Conservation (phyloP, 805 yeast genomes). For the Candida broadrunensis region DNA sequence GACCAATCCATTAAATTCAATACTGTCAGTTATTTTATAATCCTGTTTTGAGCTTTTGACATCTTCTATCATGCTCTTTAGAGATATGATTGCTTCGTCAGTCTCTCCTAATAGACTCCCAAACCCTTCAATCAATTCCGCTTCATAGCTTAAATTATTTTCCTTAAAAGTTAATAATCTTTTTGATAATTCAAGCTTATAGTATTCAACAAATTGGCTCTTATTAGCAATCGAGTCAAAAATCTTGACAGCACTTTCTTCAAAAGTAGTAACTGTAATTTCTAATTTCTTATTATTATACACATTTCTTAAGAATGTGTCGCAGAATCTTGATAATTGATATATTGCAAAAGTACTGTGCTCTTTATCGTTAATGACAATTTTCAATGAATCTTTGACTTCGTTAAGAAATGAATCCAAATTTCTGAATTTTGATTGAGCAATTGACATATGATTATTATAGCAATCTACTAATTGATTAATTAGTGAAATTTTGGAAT, state of each 20-base stretch:
- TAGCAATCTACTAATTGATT: constrained; percentile 11
- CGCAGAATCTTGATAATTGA: constrained; percentile 31
- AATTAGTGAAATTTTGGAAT: not conserved
- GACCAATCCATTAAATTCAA: constrained; percentile 29
- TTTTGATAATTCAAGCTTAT: constrained; percentile 34
- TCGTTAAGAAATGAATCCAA: constrained; percentile 23
- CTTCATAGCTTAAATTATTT: constrained; percentile 16
- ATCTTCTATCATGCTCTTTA: constrained; percentile 35
- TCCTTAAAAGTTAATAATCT: constrained; percentile 28
- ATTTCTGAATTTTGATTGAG: constrained; percentile 8
- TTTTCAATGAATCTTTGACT: constrained; percentile 24
- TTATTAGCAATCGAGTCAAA: constrained; percentile 35
- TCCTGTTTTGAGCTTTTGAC: constrained; percentile 15
- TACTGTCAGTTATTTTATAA: constrained; percentile 7
- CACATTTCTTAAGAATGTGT: constrained; percentile 19
- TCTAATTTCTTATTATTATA: constrained; percentile 8
- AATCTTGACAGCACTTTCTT: constrained; percentile 17
- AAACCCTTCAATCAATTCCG: constrained; percentile 20
- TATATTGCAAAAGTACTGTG: constrained; percentile 13
- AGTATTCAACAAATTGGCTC: constrained; percentile 24
- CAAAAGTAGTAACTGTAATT: constrained; percentile 13
- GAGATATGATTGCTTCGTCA: constrained; percentile 22
- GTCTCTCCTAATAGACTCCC: constrained; percentile 27
- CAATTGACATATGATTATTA: constrained; percentile 9
- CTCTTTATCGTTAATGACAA: constrained; percentile 13